Evolutionary conservation across 257 asterid species (phyloP), one percentile per base, ranked within the genome.

Genomic region (Nicotiana sylvestris): DNA sequence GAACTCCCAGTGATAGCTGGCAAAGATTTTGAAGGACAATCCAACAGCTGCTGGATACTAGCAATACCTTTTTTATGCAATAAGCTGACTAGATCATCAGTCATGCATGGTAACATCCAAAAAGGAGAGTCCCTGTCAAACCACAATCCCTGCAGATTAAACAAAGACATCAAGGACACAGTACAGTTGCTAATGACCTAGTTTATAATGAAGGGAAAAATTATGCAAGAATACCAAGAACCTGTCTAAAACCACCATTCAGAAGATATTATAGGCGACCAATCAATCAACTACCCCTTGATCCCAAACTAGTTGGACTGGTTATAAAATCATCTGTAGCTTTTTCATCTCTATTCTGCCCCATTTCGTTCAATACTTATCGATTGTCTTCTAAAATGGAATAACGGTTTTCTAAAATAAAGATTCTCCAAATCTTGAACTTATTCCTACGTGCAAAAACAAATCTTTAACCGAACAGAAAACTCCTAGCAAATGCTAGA

Each of bases 31-130:
- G 77, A 74, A 78, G 97, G 87, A 87, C 86, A 86, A 81, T 90
- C 93, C 70, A 96, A 84, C 68, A 96, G 87, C 87, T 96, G 98
- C 87, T 82, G 89, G 87, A 96, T 85, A 74, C 87, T 92, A 70
- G 67, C 78, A 84, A 94, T 86, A 83, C 92, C 97, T 84, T 87
- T 92, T 86, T 93, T 92, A 74, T 84, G 79, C 85, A 96, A 83
- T 76, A 87, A 85, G 82, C 81, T 86, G 80, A 91, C 77, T 49
- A 96, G 94, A 85, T 92, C 97, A 70, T 89, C 91, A 6, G 93
- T 94, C 98, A 96, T 93, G 89, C 92, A 90, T 65, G 99, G 94
- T 81, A 96, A 88, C 98, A 96, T 96, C 98, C 95, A 82, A 32
- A 96, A 83, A 39, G 97, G 85, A 39, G 99, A 93, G 87, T 87